A percentile compares a stretch with the other conserved stretches of the same genome.
phyloP scores from a whole-genome alignment of 192 early-diverging fungal species.

The Backusella macrospora region DNA sequence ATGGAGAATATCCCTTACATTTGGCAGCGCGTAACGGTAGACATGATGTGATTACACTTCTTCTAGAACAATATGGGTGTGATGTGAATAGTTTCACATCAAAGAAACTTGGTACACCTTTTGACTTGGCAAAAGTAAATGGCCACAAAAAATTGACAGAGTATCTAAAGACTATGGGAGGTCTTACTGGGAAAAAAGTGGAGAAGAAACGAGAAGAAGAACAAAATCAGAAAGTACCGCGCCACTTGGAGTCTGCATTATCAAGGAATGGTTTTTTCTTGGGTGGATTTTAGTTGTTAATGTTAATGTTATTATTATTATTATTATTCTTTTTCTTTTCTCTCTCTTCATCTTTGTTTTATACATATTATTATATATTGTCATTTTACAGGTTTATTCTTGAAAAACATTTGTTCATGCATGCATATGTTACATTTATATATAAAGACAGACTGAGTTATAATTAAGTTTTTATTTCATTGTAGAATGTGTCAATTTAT shows the following conservation, averaged over 20 bases:
- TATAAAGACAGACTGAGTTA: too few relatives aligned
- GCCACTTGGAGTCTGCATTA: slow-evolving; percentile 30
- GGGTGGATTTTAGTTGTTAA: not conserved
- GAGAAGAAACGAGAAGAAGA: slow-evolving; percentile 38
- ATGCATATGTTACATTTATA: too few relatives aligned
- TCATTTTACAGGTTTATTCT: too few relatives aligned
- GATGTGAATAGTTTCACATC: slow-evolving; percentile 34
- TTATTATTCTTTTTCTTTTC: not conserved
- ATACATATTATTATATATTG: not conserved
- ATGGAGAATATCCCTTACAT: slow-evolving; percentile 36
- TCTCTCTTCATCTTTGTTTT: not conserved
- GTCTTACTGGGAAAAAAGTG: slow-evolving; percentile 26
- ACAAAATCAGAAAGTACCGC: slow-evolving; percentile 22
- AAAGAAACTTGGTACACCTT: slow-evolving; percentile 30
- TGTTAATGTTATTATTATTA: too few relatives aligned
- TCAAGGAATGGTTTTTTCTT: slow-evolving; percentile 28
- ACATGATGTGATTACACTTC: slow-evolving; percentile 21
- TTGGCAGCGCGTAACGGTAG: slow-evolving; percentile 34
- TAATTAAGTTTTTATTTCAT: too few relatives aligned
- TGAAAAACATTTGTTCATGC: too few relatives aligned
- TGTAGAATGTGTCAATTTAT: too few relatives aligned
- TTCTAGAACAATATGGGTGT: slow-evolving; percentile 28
- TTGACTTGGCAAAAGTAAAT: slow-evolving; percentile 31
- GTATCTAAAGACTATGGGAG: slow-evolving; percentile 31
- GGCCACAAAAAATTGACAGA: slow-evolving; percentile 28